Evolutionary conservation across 176 grass and related monocot genomes (phyloP), one percentile per base, ranked within the genome.

Genomic region (Themeda triandra): DNA sequence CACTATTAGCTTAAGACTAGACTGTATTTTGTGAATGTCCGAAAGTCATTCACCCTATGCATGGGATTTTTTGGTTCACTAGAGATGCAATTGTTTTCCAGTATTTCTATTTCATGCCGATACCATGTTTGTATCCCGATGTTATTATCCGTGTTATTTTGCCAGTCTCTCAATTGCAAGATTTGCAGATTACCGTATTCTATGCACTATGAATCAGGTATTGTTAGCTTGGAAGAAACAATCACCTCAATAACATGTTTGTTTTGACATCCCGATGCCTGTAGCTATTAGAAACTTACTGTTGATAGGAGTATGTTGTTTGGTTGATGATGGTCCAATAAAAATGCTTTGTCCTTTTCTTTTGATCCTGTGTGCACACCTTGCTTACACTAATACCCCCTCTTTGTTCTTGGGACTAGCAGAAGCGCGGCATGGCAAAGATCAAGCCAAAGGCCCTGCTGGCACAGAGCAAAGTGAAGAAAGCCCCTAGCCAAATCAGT

Each of bases 391-490:
- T 80, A 31, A 90, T 32, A 69, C 29, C 59, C 1, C 4, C 12
- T 13, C 10, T n/a, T 58, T 80, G 49, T 31, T 48, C n/a, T 63
- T 83, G 30, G 48, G 24, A 62, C 31, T 70, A 46, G 21, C 69
- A 89, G 80, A 82, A 83, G 69, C 18, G 27, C 80, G 24, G 30
- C 6, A 96, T 96, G 91, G 68, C 91, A 14, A 96, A 85, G 80
- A 83, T 93, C 84, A 96, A 96, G 86, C 94, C 94, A 25, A 92
- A 93, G 83, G 81, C 86, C 15, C 46, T 96, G 84, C 86, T 96
- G 19, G 91, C 83, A 8, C 88, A 91, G 48, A 96, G 94, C 88
- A 96, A 96, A 71, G 82, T 81, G 76, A 96, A 89, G 94, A 96
- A 93, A 69, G 78, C 86, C 28, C 94, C 91, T 2, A 72, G 89